These are phyloP conservation scores for Trichoderma cornu-damae DNA, from an alignment of 2,329 filamentous ascomycete genomes.

Conservation along the genomic window DNA sequence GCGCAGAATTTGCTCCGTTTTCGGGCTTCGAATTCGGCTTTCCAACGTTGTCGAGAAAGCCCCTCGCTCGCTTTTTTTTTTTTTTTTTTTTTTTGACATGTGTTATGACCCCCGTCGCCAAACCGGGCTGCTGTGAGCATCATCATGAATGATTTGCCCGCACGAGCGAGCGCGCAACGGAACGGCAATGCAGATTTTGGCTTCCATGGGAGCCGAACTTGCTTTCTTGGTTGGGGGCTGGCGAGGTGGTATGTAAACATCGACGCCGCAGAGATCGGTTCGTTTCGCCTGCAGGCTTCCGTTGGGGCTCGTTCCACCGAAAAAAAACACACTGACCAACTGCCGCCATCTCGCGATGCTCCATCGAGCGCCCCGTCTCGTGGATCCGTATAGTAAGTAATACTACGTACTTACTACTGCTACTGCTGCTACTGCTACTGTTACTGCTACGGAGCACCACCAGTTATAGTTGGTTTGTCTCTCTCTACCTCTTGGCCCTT, in stretches of 20 bases:
- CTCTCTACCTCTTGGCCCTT: no score
- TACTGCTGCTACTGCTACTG: no score
- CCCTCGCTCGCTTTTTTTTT: not conserved
- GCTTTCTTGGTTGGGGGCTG: no score
- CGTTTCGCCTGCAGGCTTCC: conserved; percentile 7
- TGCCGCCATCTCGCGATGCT: conserved; percentile 8
- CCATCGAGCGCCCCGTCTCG: conserved; percentile 3
- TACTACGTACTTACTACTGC: no score
- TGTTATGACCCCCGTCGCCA: conserved; percentile 3
- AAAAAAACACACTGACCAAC: no score
- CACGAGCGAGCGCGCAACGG: not conserved
- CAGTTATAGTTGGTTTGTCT: no score
- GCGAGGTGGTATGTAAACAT: no score
- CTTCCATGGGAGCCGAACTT: no score
- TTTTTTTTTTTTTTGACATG: not conserved
- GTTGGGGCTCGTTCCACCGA: not conserved
- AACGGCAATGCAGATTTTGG: no score
- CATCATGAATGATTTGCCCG: not conserved
- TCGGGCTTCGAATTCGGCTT: conserved; percentile 17
- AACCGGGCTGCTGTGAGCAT: not conserved
- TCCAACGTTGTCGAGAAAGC: not conserved
- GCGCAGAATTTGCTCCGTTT: conserved; percentile 11
- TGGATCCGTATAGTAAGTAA: no score
- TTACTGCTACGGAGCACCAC: no score
- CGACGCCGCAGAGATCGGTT: not conserved